A percentile compares a stretch with the other conserved stretches of the same genome.
These are phyloP conservation scores for Fusarium sp. DNA, from an alignment of 2,329 filamentous ascomycete species.

Conservation along the genomic window DNA sequence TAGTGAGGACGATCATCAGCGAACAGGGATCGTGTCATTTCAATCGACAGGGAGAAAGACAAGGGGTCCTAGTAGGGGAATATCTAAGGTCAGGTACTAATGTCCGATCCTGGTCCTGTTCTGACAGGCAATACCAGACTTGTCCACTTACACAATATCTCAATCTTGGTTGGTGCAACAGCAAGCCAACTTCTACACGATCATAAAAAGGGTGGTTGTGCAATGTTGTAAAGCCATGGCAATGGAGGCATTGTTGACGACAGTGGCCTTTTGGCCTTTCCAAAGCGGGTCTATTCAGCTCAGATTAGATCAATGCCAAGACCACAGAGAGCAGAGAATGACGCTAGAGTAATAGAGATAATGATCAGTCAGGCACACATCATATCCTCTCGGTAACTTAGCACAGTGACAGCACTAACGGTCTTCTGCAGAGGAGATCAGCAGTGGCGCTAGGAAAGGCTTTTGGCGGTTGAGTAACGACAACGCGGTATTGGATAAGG, in stretches of 20 bases:
- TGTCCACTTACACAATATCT: slow-evolving; percentile 6
- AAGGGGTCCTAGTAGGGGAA: slow-evolving; percentile 12
- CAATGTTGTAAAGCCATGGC: not conserved
- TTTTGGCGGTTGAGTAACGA: slow-evolving; percentile 16
- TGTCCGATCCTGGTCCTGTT: slow-evolving; percentile 15
- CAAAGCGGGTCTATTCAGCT: slow-evolving; percentile 4
- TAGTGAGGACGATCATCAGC: slow-evolving; percentile 31
- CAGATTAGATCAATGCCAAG: slow-evolving; percentile 13
- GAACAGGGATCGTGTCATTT: slow-evolving; percentile 20
- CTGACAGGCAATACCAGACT: not conserved
- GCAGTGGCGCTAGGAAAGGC: slow-evolving; percentile 32
- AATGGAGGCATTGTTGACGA: slow-evolving; percentile 6
- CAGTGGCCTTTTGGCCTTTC: slow-evolving; percentile 3
- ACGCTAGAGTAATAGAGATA: slow-evolving; percentile 5
- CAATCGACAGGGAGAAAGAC: slow-evolving; percentile 7
- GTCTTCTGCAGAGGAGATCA: slow-evolving; percentile 34
- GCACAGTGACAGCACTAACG: slow-evolving; percentile 26
- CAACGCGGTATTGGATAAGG: not conserved
- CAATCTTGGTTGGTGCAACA: slow-evolving; percentile 4
- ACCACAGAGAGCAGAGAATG: slow-evolving; percentile 2
- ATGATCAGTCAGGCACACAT: slow-evolving; percentile 15
- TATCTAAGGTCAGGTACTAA: slow-evolving; percentile 6
- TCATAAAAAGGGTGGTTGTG: not conserved
- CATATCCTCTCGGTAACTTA: slow-evolving; percentile 25
- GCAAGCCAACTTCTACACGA: not conserved